phyloP scores from a whole-genome alignment of 805 yeast species.

The Candida mattraensis region DNA sequence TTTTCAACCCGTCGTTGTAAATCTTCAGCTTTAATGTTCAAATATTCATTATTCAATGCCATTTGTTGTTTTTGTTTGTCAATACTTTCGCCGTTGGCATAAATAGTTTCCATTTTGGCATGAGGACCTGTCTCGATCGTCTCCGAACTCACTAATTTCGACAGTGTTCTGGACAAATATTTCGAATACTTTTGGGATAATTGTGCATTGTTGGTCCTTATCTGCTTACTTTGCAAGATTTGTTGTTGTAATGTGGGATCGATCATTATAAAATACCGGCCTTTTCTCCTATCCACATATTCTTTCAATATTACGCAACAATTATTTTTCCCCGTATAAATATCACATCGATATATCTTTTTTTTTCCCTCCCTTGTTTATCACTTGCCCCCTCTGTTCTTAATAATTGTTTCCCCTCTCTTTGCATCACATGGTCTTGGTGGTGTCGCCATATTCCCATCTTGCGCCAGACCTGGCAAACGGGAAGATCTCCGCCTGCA shows the following conservation, averaged over 20 bases:
- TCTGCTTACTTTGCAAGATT: conserved; percentile 22
- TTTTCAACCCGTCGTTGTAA: conserved; percentile 18
- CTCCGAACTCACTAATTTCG: conserved; percentile 16
- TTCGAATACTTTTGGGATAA: conserved; percentile 23
- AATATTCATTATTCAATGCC: conserved; percentile 11
- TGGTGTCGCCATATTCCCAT: conserved; percentile 17
- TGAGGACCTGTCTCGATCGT: conserved; percentile 22
- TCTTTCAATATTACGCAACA: not conserved
- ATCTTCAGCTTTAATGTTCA: conserved; percentile 11
- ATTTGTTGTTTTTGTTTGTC: conserved; percentile 22
- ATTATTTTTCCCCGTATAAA: not conserved
- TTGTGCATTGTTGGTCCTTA: conserved; percentile 22
- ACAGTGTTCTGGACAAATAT: conserved; percentile 23
- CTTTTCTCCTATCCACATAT: not conserved
- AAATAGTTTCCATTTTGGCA: conserved; percentile 29
- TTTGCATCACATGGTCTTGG: conserved; percentile 17
- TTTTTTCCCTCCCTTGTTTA: not conserved
- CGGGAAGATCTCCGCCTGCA: conserved; percentile 20
- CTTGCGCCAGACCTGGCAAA: conserved; percentile 14
- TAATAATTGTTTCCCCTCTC: conserved; percentile 2
- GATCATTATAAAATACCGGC: conserved; percentile 10
- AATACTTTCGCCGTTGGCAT: conserved; percentile 30
- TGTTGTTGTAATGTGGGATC: conserved; percentile 28
- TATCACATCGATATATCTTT: not conserved
- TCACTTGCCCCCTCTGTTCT: not conserved